Conservation (phyloP, 345 rosid species). For the Pistacia integerrima region DNA sequence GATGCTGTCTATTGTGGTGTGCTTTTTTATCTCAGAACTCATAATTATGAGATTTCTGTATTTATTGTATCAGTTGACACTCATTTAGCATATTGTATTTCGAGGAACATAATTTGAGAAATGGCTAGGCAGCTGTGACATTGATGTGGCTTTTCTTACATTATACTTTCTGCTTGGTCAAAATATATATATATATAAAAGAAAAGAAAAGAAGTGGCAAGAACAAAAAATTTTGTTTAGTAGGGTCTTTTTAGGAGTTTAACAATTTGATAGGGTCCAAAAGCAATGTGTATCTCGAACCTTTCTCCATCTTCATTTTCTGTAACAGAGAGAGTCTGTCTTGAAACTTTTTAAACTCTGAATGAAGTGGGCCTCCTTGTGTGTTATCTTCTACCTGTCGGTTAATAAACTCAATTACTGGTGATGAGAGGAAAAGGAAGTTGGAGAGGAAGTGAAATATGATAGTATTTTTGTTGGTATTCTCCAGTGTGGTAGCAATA, state of each 20-base stretch:
- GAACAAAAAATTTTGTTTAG: neutral
- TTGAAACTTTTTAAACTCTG: neutral
- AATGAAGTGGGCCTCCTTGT: neutral
- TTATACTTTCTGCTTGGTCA: neutral
- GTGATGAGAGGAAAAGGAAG: neutral
- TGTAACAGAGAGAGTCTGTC: neutral
- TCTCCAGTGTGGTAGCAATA: slow-evolving; percentile 1
- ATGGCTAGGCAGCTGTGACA: neutral
- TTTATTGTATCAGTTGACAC: neutral
- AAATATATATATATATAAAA: neutral
- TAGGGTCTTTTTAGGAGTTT: neutral
- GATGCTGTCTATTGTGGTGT: slow-evolving; percentile 99
- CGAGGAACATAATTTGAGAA: slow-evolving; percentile 12
- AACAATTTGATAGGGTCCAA: neutral
- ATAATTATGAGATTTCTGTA: neutral
- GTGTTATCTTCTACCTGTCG: neutral
- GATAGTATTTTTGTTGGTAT: neutral
- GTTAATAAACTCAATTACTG: neutral
- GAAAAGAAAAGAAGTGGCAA: neutral
- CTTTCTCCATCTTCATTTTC: neutral
- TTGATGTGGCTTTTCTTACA: neutral
- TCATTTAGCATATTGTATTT: neutral
- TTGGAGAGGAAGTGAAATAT: neutral
- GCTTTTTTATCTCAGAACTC: slow-evolving; percentile 27
- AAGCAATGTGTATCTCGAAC: neutral